phyloP scores from a whole-genome alignment of 2,329 filamentous ascomycete species.

The Incumbomyces lentus region DNA sequence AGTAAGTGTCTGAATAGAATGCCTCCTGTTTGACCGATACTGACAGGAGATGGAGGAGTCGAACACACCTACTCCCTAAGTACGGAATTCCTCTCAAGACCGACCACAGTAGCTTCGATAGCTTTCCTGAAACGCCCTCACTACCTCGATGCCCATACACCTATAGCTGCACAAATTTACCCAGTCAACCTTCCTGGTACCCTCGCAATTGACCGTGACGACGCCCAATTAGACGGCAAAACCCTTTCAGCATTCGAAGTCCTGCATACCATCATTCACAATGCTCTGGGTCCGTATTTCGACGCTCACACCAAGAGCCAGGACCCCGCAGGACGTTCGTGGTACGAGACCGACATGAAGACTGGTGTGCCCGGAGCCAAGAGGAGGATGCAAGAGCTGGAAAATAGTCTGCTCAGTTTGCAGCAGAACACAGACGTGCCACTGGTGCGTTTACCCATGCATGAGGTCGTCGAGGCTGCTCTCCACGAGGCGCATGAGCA shows the following conservation, averaged over 20 bases:
- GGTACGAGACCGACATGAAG: conserved; percentile 79
- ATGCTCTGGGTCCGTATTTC: conserved; percentile 88
- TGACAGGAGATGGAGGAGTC: conserved; percentile 13
- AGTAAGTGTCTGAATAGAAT: neutral
- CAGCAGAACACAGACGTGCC: conserved; percentile 98
- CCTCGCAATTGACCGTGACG: conserved; percentile 33
- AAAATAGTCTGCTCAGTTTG: conserved; percentile 78
- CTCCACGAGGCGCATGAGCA: conserved; percentile 65
- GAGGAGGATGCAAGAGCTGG: conserved; percentile 90
- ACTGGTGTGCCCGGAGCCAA: conserved; percentile 95
- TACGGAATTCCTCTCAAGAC: conserved; percentile 67
- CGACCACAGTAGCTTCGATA: conserved; percentile 74
- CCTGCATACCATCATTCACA: conserved; percentile 82
- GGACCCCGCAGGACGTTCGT: conserved; percentile 57
- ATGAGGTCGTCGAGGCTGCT: conserved; percentile 76
- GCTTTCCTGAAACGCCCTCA: conserved; percentile 82
- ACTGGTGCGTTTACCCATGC: conserved; percentile 75
- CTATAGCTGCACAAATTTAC: conserved; percentile 79
- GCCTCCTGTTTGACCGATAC: neutral
- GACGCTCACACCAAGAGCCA: conserved; percentile 87
- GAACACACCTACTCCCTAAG: conserved; percentile 68
- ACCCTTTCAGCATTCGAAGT: conserved; percentile 80
- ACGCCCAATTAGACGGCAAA: conserved; percentile 50
- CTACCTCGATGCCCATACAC: conserved; percentile 72
- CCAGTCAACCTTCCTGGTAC: conserved; percentile 84